These are phyloP conservation scores for Hypoxylon sp. DNA, from an alignment of 2,329 filamentous ascomycete genomes.

Conservation along the genomic window DNA sequence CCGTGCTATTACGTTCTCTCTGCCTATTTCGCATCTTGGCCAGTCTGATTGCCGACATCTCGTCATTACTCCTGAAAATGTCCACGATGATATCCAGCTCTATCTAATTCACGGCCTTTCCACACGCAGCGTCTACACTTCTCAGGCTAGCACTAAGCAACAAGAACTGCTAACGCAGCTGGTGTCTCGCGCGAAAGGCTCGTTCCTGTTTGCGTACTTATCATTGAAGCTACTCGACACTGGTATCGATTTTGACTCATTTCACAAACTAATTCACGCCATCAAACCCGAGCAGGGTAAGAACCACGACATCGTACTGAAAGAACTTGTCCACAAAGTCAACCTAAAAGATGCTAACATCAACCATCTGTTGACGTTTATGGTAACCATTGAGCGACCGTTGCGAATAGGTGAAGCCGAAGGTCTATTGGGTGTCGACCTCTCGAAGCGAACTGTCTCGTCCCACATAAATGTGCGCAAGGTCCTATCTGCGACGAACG, in stretches of 20 bases:
- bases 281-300: conserved; percentile 47
- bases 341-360: conserved; percentile 48
- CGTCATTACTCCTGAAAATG: conserved; percentile 53
- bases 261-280: conserved; percentile 46
- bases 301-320: conserved; percentile 46
- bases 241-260: conserved; percentile 45
- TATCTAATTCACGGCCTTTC: conserved; percentile 50
- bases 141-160: conserved; percentile 40
- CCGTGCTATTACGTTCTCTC: conserved; percentile 57
- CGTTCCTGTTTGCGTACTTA: conserved; percentile 58
- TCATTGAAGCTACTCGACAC: conserved; percentile 51
- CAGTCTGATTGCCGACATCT: conserved; percentile 53
- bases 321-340: conserved; percentile 49
- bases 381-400: conserved; percentile 55
- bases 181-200: conserved; percentile 54
- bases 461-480: conserved; percentile 44
- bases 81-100: conserved; percentile 56
- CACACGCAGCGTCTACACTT: conserved; percentile 42
- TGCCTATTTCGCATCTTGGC: conserved; percentile 53
- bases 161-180: conserved; percentile 53
- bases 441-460: conserved; percentile 44
- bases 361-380: conserved; percentile 54
- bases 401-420: conserved; percentile 54
- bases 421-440: conserved; percentile 54
- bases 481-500: conserved; percentile 45